These are phyloP conservation scores for Botryotinia calthae DNA, from an alignment of 2,329 filamentous ascomycete genomes.

Conservation along the genomic window DNA sequence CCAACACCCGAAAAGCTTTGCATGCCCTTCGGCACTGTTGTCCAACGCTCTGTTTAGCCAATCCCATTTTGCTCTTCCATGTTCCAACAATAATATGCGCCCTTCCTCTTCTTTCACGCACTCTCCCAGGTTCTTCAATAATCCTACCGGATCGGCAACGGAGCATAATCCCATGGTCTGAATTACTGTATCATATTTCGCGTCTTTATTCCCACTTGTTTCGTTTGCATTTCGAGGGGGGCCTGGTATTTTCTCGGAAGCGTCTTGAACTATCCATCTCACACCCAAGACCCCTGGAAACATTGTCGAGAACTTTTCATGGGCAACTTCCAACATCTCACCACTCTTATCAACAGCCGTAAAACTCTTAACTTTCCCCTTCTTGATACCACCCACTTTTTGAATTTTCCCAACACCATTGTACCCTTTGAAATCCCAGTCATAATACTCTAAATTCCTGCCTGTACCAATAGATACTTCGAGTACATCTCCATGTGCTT, in stretches of 20 bases:
- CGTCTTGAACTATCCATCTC: conserved; percentile 40
- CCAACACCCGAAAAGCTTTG: conserved; percentile 62
- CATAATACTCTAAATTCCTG: conserved; percentile 58
- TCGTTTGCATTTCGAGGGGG: conserved; percentile 31
- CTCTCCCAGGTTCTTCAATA: conserved; percentile 54
- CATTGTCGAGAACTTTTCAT: conserved; percentile 49
- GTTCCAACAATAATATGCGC: conserved; percentile 60
- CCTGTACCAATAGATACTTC: conserved; percentile 64
- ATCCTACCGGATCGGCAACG: conserved; percentile 53
- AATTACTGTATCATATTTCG: conserved; percentile 58
- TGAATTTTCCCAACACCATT: conserved; percentile 28
- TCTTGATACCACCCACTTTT: conserved; percentile 30
- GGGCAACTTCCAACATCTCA: conserved; percentile 59
- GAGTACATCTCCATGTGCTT: conserved; percentile 56
- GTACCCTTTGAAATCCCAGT: conserved; percentile 46
- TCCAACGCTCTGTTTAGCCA: conserved; percentile 57
- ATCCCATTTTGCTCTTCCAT: conserved; percentile 56
- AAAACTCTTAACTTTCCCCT: conserved; percentile 50
- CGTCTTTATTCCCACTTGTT: conserved; percentile 26
- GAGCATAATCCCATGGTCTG: conserved; percentile 66
- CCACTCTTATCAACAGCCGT: conserved; percentile 61
- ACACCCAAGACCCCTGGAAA: conserved; percentile 45
- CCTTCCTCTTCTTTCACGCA: conserved; percentile 54
- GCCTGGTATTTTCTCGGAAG: conserved; percentile 31
- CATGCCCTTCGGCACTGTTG: conserved; percentile 53